A percentile compares a stretch with the other conserved stretches of the same genome.
Conservation (phyloP, 1,284 basidiomycete genomes). For the Moesziomyces sp. region DNA sequence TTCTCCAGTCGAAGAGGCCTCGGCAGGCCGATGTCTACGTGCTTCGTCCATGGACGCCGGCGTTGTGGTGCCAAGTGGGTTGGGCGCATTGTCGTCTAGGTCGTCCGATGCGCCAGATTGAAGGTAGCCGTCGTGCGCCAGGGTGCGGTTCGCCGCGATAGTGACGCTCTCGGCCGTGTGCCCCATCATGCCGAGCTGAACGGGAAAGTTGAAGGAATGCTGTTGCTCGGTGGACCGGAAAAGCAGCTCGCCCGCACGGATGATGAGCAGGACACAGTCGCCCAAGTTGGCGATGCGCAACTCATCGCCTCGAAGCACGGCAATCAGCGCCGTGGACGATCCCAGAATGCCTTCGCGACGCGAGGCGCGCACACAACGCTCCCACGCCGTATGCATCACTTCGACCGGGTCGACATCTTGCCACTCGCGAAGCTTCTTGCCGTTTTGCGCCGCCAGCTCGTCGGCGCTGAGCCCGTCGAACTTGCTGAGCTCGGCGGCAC, state of each 20-base stretch:
- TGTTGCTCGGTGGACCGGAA: slow-evolving; percentile 95
- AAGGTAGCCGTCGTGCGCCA: slow-evolving; percentile 51
- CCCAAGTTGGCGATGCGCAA: slow-evolving; percentile 90
- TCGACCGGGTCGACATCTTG: slow-evolving; percentile 70
- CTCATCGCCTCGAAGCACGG: slow-evolving; percentile 76
- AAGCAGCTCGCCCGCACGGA: slow-evolving; percentile 80
- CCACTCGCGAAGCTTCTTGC: slow-evolving; percentile 52
- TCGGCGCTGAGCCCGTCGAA: slow-evolving; percentile 37
- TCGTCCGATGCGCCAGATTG: slow-evolving; percentile 53
- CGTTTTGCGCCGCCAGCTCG: slow-evolving; percentile 45
- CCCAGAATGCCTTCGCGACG: slow-evolving; percentile 72
- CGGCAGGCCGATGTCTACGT: slow-evolving; percentile 18
- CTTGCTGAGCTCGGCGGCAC: slow-evolving; percentile 72
- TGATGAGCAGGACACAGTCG: slow-evolving; percentile 83
- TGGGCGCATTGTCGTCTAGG: slow-evolving; percentile 50
- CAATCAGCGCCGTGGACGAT: slow-evolving; percentile 73
- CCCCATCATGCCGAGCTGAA: slow-evolving; percentile 82
- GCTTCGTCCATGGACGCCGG: slow-evolving; percentile 39
- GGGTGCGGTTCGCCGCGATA: slow-evolving; percentile 53
- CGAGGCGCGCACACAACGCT: slow-evolving; percentile 70
- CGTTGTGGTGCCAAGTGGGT: slow-evolving; percentile 41
- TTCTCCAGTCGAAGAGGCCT: slow-evolving; percentile 7
- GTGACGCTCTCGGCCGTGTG: slow-evolving; percentile 76
- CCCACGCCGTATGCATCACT: slow-evolving; percentile 73
- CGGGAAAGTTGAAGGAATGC: slow-evolving; percentile 92